Evolutionary conservation across 768 basidiomycete species (phyloP).

Genomic region (Russula earlei): DNA sequence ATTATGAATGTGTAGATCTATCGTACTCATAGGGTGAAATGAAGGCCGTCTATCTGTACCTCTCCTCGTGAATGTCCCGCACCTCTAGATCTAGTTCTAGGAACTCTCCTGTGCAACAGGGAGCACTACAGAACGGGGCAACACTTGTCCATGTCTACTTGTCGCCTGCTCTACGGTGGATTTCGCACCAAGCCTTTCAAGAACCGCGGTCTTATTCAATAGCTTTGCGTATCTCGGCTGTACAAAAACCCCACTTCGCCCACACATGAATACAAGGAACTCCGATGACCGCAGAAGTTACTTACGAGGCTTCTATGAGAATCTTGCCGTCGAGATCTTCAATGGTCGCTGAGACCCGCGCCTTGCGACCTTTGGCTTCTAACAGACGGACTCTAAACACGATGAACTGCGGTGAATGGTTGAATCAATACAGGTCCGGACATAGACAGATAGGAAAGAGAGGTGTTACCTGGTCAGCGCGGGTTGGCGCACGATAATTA

Average conservation of each 20-base stretch:
- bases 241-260: slow-evolving; percentile 69
- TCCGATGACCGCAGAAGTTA: slow-evolving; percentile 12
- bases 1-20: neutral
- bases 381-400: slow-evolving; percentile 63
- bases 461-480: slow-evolving; percentile 66
- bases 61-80: neutral
- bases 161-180: slow-evolving; percentile 16
- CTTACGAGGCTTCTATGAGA: slow-evolving; percentile 76
- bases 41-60: neutral
- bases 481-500: slow-evolving; percentile 80
- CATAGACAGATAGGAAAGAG: neutral
- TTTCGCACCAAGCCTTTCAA: slow-evolving; percentile 58
- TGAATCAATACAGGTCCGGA: neutral
- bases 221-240: slow-evolving; percentile 84
- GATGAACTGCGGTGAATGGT: slow-evolving; percentile 50
- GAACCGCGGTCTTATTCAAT: slow-evolving; percentile 49
- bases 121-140: slow-evolving; percentile 2
- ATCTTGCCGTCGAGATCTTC: slow-evolving; percentile 76
- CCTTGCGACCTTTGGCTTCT: slow-evolving; percentile 72
- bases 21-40: neutral
- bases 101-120: neutral
- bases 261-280: neutral
- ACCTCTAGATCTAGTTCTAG: neutral
- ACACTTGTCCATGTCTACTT: neutral
- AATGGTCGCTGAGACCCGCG: slow-evolving; percentile 55